Conservation (phyloP, 2,329 filamentous ascomycete genomes). For the Fusarium chaquense region DNA sequence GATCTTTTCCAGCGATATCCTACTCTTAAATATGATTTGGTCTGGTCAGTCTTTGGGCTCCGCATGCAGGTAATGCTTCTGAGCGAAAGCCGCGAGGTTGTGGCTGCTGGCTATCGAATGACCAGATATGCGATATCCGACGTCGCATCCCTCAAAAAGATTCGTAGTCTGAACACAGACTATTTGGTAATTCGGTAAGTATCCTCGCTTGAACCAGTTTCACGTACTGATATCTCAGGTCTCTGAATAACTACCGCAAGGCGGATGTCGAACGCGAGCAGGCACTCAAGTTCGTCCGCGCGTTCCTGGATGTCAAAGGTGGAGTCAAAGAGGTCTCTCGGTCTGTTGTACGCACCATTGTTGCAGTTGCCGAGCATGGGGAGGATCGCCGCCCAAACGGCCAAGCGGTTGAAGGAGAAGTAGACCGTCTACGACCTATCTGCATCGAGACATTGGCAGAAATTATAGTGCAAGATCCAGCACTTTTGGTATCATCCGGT, state of each 20-base stretch:
- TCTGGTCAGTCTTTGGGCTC: constrained; percentile 94
- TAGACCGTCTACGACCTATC: constrained; percentile 89
- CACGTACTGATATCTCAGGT: constrained; percentile 58
- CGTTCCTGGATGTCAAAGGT: constrained; percentile 95
- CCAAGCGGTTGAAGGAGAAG: constrained; percentile 71
- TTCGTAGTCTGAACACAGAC: constrained; percentile 89
- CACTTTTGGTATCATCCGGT: constrained; percentile 82
- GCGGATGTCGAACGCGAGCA: constrained; percentile 98
- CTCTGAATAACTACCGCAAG: constrained; percentile 94
- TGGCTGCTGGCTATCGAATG: constrained; percentile 93
- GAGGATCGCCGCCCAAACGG: constrained; percentile 91
- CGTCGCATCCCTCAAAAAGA: constrained; percentile 86
- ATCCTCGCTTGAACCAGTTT: too few relatives aligned
- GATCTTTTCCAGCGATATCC: constrained; percentile 95
- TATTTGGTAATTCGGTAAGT: constrained; percentile 80
- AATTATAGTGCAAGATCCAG: constrained; percentile 87
- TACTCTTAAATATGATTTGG: constrained; percentile 94
- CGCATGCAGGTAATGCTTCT: constrained; percentile 96
- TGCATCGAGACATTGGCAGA: constrained; percentile 94
- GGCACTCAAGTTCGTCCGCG: constrained; percentile 93
- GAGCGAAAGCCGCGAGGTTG: constrained; percentile 94
- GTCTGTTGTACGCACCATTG: constrained; percentile 87
- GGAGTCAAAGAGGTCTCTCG: constrained; percentile 89
- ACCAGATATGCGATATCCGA: constrained; percentile 96
- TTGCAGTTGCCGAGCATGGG: constrained; percentile 87